A percentile compares a stretch with the other conserved stretches of the same genome.
phyloP scores from a whole-genome alignment of 345 rosid species.

The Populus nigra region DNA sequence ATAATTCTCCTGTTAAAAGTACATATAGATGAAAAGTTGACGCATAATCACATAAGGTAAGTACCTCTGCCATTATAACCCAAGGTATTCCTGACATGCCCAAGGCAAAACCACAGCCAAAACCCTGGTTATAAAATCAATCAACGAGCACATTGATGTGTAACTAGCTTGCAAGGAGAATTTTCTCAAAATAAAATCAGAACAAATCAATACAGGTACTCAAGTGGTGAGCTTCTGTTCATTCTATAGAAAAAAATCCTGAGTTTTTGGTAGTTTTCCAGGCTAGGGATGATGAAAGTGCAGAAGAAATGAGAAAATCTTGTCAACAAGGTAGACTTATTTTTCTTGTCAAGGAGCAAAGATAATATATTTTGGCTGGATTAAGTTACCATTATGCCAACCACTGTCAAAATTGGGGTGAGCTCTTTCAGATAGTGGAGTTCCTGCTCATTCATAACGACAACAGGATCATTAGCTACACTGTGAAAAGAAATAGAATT shows the following conservation, averaged over 20 bases:
- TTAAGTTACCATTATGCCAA: conserved; percentile 39
- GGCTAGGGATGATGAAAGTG: neutral
- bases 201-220: too few relatives aligned
- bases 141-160: neutral
- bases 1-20: neutral
- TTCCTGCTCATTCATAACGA: conserved; percentile 18
- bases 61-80: conserved; percentile 84
- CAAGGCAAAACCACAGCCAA: conserved; percentile 46
- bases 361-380: neutral
- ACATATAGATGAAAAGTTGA: neutral
- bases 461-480: neutral
- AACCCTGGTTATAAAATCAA: conserved; percentile 24
- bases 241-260: neutral
- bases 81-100: conserved; percentile 82
- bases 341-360: neutral
- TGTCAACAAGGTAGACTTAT: too few relatives aligned
- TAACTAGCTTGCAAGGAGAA: neutral
- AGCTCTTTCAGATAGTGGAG: conserved; percentile 17
- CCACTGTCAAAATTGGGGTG: conserved; percentile 32
- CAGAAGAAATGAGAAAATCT: too few relatives aligned
- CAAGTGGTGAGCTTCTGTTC: too few relatives aligned
- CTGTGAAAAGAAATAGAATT: neutral
- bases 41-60: neutral
- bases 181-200: too few relatives aligned
- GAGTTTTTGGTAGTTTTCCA: neutral